Evolutionary conservation across 75 land plant species (phyloP).

Genomic region (Cryptomeria japonica): DNA sequence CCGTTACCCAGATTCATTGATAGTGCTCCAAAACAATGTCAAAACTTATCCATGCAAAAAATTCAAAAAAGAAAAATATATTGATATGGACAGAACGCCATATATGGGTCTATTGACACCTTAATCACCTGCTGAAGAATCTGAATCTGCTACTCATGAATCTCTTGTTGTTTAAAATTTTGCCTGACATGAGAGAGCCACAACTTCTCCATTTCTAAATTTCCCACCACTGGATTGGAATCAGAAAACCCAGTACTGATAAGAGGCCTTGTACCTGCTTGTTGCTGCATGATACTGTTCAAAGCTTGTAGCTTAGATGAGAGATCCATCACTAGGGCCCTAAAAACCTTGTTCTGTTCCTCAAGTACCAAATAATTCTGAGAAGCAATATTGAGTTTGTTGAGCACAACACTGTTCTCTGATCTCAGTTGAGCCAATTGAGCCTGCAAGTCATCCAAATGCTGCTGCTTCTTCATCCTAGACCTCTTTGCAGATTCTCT

Average conservation of each 20-base stretch:
- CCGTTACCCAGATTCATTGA: too few relatives aligned
- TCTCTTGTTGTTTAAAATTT: background rate
- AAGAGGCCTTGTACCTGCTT: background rate
- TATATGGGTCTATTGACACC: background rate
- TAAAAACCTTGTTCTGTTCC: slow-evolving; percentile 12
- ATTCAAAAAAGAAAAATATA: too few relatives aligned
- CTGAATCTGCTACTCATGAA: background rate
- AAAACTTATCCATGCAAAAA: too few relatives aligned
- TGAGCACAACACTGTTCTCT: slow-evolving; percentile 37
- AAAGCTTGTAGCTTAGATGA: slow-evolving; percentile 13
- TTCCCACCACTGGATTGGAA: background rate
- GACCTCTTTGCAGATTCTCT: slow-evolving; percentile 65
- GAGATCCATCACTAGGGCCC: slow-evolving; percentile 15
- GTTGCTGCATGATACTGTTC: slow-evolving; percentile 3
- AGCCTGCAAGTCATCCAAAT: slow-evolving; percentile 49
- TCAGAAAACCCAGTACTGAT: background rate
- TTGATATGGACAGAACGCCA: background rate
- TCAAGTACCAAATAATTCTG: slow-evolving; percentile 17
- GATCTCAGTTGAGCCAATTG: slow-evolving; percentile 40
- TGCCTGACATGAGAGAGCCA: slow-evolving; percentile 1
- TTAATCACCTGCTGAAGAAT: background rate
- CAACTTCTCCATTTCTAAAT: background rate
- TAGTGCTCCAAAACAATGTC: too few relatives aligned
- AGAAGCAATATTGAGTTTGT: slow-evolving; percentile 22
- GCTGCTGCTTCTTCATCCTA: slow-evolving; percentile 56